Conservation (phyloP, 2,329 filamentous ascomycete genomes). For the Phaeosphaeriaceae sp. region DNA sequence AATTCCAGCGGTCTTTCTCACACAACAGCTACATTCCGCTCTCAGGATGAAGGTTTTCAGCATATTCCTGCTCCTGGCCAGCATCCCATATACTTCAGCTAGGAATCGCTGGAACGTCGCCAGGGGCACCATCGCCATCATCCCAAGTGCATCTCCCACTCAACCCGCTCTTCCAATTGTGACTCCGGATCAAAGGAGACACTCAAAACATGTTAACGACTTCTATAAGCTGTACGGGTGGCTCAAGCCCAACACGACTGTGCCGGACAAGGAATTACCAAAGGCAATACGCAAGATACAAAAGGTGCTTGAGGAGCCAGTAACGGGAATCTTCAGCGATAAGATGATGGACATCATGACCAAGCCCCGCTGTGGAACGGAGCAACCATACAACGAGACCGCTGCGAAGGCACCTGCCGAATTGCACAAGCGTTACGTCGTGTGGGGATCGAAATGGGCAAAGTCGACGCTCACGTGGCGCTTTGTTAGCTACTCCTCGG, state of each 20-base stretch:
- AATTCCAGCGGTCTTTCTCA: neutral
- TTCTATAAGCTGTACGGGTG: slow-evolving; percentile 41
- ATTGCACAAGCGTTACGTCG: slow-evolving; percentile 29
- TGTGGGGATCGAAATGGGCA: slow-evolving; percentile 40
- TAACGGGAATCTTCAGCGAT: slow-evolving; percentile 35
- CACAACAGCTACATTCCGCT: neutral
- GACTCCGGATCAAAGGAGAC: slow-evolving; percentile 23
- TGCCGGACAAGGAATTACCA: slow-evolving; percentile 31
- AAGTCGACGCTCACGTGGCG: slow-evolving; percentile 34
- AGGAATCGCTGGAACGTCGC: slow-evolving; percentile 5
- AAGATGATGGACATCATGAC: slow-evolving; percentile 33
- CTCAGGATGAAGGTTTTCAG: neutral
- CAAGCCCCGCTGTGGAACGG: slow-evolving; percentile 33
- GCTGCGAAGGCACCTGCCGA: slow-evolving; percentile 16
- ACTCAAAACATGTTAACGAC: slow-evolving; percentile 36
- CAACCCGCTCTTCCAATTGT: slow-evolving; percentile 4
- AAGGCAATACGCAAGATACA: slow-evolving; percentile 38
- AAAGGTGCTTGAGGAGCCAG: slow-evolving; percentile 28
- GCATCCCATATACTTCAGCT: slow-evolving; percentile 12
- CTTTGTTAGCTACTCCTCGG: slow-evolving; percentile 33
- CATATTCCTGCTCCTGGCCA: slow-evolving; percentile 7
- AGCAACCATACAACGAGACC: slow-evolving; percentile 30
- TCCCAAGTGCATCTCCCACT: slow-evolving; percentile 27
- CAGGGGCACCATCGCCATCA: slow-evolving; percentile 20
- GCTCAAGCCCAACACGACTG: slow-evolving; percentile 25